Conservation (phyloP, 768 basidiomycete genomes). For the Cyclocybe cylindracea region DNA sequence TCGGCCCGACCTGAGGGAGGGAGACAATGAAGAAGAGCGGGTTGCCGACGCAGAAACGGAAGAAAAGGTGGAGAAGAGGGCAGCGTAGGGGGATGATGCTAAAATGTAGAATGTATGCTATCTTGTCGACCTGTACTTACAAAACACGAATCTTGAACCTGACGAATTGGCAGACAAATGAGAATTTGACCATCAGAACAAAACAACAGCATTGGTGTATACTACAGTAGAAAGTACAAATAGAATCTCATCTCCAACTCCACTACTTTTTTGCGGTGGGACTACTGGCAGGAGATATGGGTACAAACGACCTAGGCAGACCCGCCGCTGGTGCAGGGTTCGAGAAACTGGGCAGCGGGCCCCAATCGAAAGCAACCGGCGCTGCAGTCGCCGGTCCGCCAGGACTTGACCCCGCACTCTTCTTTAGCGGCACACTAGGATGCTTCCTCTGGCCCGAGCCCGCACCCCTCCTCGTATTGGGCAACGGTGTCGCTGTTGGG, state of each 20-base stretch:
- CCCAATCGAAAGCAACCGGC: constrained; percentile 56
- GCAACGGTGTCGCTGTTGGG: constrained; percentile 27
- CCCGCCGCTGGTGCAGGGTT: constrained; percentile 20
- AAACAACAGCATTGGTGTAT: not conserved
- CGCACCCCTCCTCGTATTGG: constrained; percentile 31
- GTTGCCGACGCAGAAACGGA: constrained; percentile 7
- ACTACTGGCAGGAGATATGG: constrained; percentile 9
- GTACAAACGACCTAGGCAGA: constrained; percentile 14
- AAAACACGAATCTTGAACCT: too few relatives aligned
- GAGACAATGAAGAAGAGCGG: constrained; percentile 2
- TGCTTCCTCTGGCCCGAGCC: constrained; percentile 35
- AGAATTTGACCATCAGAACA: not conserved
- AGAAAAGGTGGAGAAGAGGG: constrained; percentile 3
- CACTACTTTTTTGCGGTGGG: too few relatives aligned
- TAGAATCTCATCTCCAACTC: too few relatives aligned
- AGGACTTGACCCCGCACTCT: constrained; percentile 21
- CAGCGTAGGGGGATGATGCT: not conserved
- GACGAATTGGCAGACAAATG: too few relatives aligned
- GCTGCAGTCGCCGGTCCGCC: constrained; percentile 26
- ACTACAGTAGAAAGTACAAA: too few relatives aligned
- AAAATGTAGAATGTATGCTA: not conserved
- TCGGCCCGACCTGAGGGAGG: constrained; percentile 13
- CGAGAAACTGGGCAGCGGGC: constrained; percentile 53
- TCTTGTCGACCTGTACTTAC: too few relatives aligned
- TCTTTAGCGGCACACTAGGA: constrained; percentile 38